phyloP scores from a whole-genome alignment of 495 filamentous ascomycete genomes.

The Apiosordaria backusii region DNA sequence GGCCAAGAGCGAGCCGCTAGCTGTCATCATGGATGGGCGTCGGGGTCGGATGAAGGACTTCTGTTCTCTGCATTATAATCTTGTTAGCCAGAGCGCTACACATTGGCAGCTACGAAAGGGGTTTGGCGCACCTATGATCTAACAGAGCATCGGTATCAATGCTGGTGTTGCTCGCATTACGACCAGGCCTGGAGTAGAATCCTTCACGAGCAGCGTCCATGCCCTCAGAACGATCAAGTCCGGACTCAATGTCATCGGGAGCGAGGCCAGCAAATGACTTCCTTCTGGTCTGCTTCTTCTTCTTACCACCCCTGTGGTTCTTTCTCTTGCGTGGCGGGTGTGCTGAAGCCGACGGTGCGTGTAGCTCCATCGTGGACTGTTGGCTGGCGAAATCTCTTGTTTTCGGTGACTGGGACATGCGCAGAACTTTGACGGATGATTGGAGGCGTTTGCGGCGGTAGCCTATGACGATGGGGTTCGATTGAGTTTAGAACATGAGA shows the following conservation, averaged over 20 bases:
- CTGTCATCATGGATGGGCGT: constrained; percentile 49
- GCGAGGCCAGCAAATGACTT: constrained; percentile 59
- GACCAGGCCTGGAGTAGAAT: constrained; percentile 57
- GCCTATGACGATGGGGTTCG: neutral
- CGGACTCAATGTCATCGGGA: constrained; percentile 40
- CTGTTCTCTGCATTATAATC: constrained; percentile 54
- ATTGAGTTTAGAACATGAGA: neutral
- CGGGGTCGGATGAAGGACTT: constrained; percentile 63
- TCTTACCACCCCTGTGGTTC: constrained; percentile 52
- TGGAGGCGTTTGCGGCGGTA: neutral
- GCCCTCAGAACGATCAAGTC: constrained; percentile 34
- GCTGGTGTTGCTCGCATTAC: constrained; percentile 71
- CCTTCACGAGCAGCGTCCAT: constrained; percentile 35
- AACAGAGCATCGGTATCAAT: constrained; percentile 76
- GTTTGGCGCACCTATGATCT: constrained; percentile 64
- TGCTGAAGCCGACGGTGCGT: constrained; percentile 10
- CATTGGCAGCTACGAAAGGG: neutral
- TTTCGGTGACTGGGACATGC: neutral
- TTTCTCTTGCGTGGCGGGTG: constrained; percentile 31
- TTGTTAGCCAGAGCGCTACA: constrained; percentile 13
- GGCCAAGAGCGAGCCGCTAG: constrained; percentile 36
- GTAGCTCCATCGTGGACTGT: neutral
- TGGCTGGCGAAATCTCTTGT: neutral
- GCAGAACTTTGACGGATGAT: neutral
- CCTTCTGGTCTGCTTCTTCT: constrained; percentile 53